These are phyloP conservation scores for Claviceps capensis DNA, from an alignment of 2,329 filamentous ascomycete species.

Conservation along the genomic window DNA sequence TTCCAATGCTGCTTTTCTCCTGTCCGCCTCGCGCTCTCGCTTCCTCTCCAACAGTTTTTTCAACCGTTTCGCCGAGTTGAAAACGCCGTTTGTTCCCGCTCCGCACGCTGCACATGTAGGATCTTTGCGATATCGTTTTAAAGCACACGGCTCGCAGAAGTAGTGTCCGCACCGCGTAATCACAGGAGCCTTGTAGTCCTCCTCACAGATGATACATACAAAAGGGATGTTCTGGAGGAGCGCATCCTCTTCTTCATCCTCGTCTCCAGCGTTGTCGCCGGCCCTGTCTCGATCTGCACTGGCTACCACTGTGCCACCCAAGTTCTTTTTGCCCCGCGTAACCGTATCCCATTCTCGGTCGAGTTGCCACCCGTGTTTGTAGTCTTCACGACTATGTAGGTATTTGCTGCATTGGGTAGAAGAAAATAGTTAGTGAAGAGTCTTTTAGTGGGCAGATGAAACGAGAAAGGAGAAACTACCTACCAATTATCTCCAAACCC, in stretches of 20 bases:
- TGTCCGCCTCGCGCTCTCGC: constrained; percentile 44
- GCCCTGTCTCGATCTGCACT: constrained; percentile 36
- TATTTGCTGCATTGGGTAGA: constrained; percentile 40
- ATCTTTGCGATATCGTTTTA: constrained; percentile 75
- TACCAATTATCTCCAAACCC: constrained; percentile 29
- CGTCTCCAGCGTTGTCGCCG: constrained; percentile 30
- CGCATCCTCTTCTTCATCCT: constrained; percentile 47
- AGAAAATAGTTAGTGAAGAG: constrained; percentile 1
- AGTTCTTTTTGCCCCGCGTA: constrained; percentile 54
- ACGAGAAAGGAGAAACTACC: not conserved
- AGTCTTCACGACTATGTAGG: constrained; percentile 61
- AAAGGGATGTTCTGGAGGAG: constrained; percentile 78
- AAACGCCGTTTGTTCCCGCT: constrained; percentile 73
- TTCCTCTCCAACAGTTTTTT: constrained; percentile 69
- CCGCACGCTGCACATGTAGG: constrained; percentile 80
- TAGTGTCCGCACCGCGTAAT: constrained; percentile 90
- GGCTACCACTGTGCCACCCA: constrained; percentile 47
- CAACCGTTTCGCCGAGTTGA: constrained; percentile 74
- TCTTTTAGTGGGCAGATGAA: not conserved
- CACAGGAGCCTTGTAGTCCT: constrained; percentile 64
- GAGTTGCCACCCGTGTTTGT: constrained; percentile 88
- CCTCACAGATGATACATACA: constrained; percentile 74
- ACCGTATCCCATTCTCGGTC: constrained; percentile 87
- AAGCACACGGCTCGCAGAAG: constrained; percentile 83
- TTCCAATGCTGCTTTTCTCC: constrained; percentile 38